These are phyloP conservation scores for Mallotus japonicus DNA, from an alignment of 441 rosid species.

Conservation along the genomic window DNA sequence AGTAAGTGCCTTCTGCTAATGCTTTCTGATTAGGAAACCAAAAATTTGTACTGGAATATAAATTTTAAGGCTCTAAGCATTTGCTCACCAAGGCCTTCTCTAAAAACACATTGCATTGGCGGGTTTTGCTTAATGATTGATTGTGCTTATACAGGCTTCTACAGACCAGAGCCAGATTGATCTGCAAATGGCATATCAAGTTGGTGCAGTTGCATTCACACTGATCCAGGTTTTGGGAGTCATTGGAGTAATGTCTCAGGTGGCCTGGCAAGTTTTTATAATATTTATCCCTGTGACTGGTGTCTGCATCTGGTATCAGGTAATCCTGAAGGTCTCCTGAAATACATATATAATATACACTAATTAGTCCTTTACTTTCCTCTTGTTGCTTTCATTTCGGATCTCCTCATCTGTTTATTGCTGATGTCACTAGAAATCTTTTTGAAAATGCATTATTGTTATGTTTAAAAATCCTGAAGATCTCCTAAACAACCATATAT, in stretches of 20 bases:
- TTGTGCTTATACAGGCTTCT: constrained; percentile 50
- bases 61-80: neutral
- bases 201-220: constrained; percentile 50
- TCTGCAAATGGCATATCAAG: constrained; percentile 45
- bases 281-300: constrained; percentile 74
- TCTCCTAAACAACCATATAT: too few relatives aligned
- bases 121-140: too few relatives aligned
- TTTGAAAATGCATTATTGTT: neutral
- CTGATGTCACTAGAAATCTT: neutral
- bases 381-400: neutral
- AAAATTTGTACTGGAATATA: neutral
- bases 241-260: constrained; percentile 87
- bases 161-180: constrained; percentile 82
- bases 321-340: constrained; percentile 19
- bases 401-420: neutral
- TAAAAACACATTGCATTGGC: neutral
- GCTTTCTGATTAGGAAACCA: too few relatives aligned
- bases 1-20: constrained; percentile 36
- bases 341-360: too few relatives aligned
- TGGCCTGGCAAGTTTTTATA: constrained; percentile 68
- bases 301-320: constrained; percentile 81
- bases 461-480: too few relatives aligned
- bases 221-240: constrained; percentile 63
- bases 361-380: too few relatives aligned
- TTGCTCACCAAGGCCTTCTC: too few relatives aligned